Evolutionary conservation across 768 basidiomycete genomes (phyloP), one percentile per base, ranked within the genome.

Genomic region (Pulveroboletus sp.): DNA sequence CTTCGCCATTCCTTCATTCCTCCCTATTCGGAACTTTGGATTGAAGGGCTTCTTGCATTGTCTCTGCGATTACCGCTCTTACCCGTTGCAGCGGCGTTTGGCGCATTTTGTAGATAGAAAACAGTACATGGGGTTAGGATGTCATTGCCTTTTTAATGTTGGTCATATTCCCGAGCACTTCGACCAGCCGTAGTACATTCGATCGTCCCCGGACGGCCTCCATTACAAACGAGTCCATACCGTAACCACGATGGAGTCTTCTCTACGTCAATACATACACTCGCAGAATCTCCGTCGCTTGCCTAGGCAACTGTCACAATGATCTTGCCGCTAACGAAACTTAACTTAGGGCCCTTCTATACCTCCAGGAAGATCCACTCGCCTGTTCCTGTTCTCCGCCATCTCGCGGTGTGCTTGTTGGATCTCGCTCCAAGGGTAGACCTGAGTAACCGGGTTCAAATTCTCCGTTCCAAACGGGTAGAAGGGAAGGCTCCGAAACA

Each of bases 371-470:
- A 46, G 45, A 44, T 44, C 31, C 34, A 42, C 73, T 63, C 44
- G 63, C 68, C 69, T 75, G 56, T 79, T 85, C 67, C 73, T 76
- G 61, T 92, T 86, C 49, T 72, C 81, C 63, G 87, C 82, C 86
- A 97, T 93, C 68, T 89, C 89, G 52, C 76, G 74, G 54, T 92
- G 90, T 2, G 92, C 93, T 26, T 79, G 78, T 58, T 81, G 80
- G 43, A 95, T 89, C 43, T 89, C 75, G 12, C 77, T 76, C 89
- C 88, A 92, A 2, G 81, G 75, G 69, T 85, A 94, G 16, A 89
- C 82, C 88, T 91, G 51, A 34, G 10, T 40, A 50, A 30, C 29
- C 44, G 5, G 35, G 14, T 29, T 36, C 44, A 39, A 31, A 24
- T 31, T 10, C 12, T 53, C 54, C 54, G 52, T 58, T 17, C 26